Conservation (phyloP, 768 basidiomycete species). For the Auricularia heimuer region DNA sequence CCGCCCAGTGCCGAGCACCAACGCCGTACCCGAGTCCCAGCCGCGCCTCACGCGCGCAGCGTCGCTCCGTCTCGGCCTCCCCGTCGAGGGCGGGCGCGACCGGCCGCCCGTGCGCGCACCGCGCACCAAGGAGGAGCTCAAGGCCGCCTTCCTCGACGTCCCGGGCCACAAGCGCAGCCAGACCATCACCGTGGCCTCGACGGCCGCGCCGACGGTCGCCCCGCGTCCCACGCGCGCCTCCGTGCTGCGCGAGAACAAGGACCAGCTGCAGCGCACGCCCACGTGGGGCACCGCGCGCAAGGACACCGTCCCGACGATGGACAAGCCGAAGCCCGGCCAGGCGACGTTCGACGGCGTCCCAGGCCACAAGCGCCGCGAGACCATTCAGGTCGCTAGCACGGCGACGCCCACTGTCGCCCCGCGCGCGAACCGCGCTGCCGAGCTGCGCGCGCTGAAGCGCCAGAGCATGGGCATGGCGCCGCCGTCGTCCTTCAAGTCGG, state of each 20-base stretch:
- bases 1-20: conserved; percentile 54
- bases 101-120: not conserved
- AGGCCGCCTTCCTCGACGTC: conserved; percentile 10
- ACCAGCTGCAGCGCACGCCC: conserved; percentile 32
- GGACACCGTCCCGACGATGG: conserved; percentile 41
- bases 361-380: conserved; percentile 65
- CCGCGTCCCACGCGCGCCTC: conserved; percentile 73
- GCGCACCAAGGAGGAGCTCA: not conserved
- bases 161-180: conserved; percentile 15
- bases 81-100: not conserved
- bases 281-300: conserved; percentile 33
- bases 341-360: conserved; percentile 69
- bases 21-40: conserved; percentile 17
- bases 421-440: conserved; percentile 66
- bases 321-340: conserved; percentile 32
- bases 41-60: conserved; percentile 12
- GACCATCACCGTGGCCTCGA: conserved; percentile 13
- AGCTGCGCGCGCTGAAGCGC: conserved; percentile 26
- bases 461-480: conserved; percentile 21
- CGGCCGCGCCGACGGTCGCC: conserved; percentile 50
- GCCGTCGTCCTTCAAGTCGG: conserved; percentile 4
- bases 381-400: conserved; percentile 64
- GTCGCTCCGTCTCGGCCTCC: conserved; percentile 11
- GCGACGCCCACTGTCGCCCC: conserved; percentile 63
- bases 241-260: conserved; percentile 55